These are phyloP conservation scores for Ceratobasidium sp. DNA, from an alignment of 1,284 basidiomycete species.

Conservation along the genomic window DNA sequence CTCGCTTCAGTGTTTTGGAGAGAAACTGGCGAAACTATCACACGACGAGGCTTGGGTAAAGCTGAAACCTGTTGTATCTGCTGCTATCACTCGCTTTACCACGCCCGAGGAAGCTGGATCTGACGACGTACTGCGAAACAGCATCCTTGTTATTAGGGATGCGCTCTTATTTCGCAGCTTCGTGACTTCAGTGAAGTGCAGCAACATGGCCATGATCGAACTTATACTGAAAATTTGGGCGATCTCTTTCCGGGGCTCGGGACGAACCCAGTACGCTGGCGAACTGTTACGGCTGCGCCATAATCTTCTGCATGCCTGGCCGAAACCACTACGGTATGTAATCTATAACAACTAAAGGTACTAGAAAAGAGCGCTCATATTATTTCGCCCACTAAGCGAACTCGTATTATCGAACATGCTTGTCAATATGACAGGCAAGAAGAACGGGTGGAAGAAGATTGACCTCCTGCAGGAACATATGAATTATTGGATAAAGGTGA, in stretches of 20 bases:
- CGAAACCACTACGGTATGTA: no score
- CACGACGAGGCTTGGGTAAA: no score
- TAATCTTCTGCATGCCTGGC: no score
- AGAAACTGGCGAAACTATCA: no score
- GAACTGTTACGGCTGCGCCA: no score
- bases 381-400: no score
- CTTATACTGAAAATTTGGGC: not conserved
- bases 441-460: not conserved
- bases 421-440: no score
- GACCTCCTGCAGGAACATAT: not conserved
- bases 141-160: slow-evolving; percentile 10
- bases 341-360: no score
- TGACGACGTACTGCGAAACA: not conserved
- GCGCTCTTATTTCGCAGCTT: slow-evolving; percentile 9
- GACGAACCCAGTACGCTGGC: no score
- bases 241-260: not conserved
- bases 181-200: not conserved
- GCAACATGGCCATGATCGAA: slow-evolving; percentile 1
- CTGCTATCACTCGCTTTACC: not conserved
- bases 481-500: not conserved
- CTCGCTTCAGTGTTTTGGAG: no score
- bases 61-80: not conserved
- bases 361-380: no score
- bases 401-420: not conserved
- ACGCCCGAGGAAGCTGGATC: not conserved